Conservation (phyloP, 1,284 basidiomycete species). For the Abortiporus biennis region DNA sequence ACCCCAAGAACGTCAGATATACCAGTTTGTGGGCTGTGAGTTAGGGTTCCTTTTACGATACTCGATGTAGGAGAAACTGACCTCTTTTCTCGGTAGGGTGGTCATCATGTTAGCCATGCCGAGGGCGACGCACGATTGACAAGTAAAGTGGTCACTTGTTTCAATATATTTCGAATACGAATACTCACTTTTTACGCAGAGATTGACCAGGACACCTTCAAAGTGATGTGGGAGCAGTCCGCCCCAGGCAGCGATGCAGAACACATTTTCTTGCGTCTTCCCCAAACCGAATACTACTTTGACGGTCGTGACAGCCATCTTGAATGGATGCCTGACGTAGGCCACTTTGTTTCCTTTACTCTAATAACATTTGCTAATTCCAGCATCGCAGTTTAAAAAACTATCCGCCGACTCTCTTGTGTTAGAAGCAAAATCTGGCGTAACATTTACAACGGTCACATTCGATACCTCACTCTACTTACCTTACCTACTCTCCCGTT, state of each 20-base stretch:
- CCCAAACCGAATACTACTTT: slow-evolving; percentile 53
- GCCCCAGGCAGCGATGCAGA: slow-evolving; percentile 44
- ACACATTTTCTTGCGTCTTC: slow-evolving; percentile 53
- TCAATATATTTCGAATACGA: not conserved
- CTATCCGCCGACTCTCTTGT: slow-evolving; percentile 39
- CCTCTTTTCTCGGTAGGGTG: slow-evolving; percentile 35
- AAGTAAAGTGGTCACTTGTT: slow-evolving; percentile 39
- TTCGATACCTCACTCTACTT: slow-evolving; percentile 68
- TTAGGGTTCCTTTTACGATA: slow-evolving; percentile 9
- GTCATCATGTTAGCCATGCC: slow-evolving; percentile 61
- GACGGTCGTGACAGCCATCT: slow-evolving; percentile 39
- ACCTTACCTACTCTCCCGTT: slow-evolving; percentile 58
- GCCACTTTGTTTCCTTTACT: slow-evolving; percentile 13
- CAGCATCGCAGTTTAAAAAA: slow-evolving; percentile 37
- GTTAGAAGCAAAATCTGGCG: slow-evolving; percentile 38
- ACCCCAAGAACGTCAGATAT: slow-evolving; percentile 61
- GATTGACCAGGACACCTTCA: slow-evolving; percentile 70
- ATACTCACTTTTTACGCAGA: slow-evolving; percentile 28
- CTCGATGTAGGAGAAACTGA: not conserved
- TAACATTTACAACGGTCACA: slow-evolving; percentile 57
- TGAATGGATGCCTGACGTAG: slow-evolving; percentile 58
- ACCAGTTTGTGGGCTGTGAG: slow-evolving; percentile 77
- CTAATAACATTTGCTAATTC: not conserved
- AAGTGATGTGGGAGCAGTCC: slow-evolving; percentile 66
- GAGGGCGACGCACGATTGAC: slow-evolving; percentile 36